Evolutionary conservation across 1,284 basidiomycete species (phyloP), one percentile per base, ranked within the genome.

Genomic region (Lignosus rhinocerotis): DNA sequence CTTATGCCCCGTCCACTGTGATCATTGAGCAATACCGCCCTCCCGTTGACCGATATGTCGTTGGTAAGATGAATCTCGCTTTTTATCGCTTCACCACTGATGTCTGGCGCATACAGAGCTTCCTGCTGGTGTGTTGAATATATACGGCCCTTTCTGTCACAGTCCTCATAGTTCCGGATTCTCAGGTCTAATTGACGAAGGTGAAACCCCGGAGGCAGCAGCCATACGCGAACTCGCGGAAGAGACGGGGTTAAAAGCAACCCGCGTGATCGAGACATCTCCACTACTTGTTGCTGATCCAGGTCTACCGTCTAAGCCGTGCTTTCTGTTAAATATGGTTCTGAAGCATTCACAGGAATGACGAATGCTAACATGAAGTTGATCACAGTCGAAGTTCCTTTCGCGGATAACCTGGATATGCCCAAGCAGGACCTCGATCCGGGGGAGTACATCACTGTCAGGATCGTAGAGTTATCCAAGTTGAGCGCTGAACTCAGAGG

Each of bases 1-100:
- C 82, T 17, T 93, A 86, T 73, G 86, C 77, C 33, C 72, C 76
- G 0, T 91, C 88, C 0, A 94, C 92, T 1, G 83, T 96, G 55
- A 80, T 97, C 60, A 86, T 96, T 63, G 93, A 96, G 71, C 94
- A 96, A 72, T 96, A 87, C 72, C 84, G 93, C 32, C 92, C 93
- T 0, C 91, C 93, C 0, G 81, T 92, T 34, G 88, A 83, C 63
- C 86, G 85, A 58, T 81, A 82, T 59, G 82, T 92, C 57, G 80
- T 95, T 56, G 93, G 92, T 86, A 69, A 41, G 80, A 44, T 5
- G 0, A 36, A 11, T 25, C 10, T 12, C 25, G 12, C 34, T 14
- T 16, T 5, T 16, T 2, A 30, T 12, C 11, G 19, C 10, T 5
- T 11, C 8, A n/a, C 8, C 36, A 25, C 25, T 56, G 39, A 59